Evolutionary conservation across 805 yeast genomes (phyloP), one percentile per base, ranked within the genome.

Genomic region (Candida rishiriensis): DNA sequence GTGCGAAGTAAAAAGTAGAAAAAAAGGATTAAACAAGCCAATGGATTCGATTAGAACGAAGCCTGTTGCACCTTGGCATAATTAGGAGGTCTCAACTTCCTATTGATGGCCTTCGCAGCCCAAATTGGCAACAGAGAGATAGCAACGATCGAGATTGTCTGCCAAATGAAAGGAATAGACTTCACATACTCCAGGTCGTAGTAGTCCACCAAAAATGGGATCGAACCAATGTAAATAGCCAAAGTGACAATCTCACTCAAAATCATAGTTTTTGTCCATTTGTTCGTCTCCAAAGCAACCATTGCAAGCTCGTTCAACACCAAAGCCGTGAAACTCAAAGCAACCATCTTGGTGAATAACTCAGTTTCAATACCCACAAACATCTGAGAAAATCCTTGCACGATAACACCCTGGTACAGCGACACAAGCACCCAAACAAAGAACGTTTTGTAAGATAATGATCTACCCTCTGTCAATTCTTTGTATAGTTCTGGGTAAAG

Each of bases 61-160:
- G 76, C 83, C 48, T 86, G 93, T 63, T 90, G 98, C 35, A 93
- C 98, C 64, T 93, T 93, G 9, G 97, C 97, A 63, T 93, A 93
- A 59, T 88, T 88, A 29, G 99, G 99, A 3, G 99, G 98, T 53
- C 89, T 79, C 44, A 93, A 64, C 49, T 72, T 80, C 50, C 96
- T 75, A 58, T 83, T 81, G 14, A 91, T 68, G 3, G 85, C 72
- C 63, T 87, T 87, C 3, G 83, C 81, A 2, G 84, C 68, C 97
- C 97, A 91, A 1, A 91, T 95, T 0, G 99, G 99, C 32, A 88
- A 64, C 45, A 91, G 70, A 7, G 96, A 84, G 3, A 87, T 68
- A 0, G 79, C 71, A 34, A 90, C 65, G 11, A 87, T 82, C 9
- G 84, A 68, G 2, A 73, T 63, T 7, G 78, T 64, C 59, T 86